Conservation (phyloP, 768 basidiomycete genomes). For the Jaapia argillacea region DNA sequence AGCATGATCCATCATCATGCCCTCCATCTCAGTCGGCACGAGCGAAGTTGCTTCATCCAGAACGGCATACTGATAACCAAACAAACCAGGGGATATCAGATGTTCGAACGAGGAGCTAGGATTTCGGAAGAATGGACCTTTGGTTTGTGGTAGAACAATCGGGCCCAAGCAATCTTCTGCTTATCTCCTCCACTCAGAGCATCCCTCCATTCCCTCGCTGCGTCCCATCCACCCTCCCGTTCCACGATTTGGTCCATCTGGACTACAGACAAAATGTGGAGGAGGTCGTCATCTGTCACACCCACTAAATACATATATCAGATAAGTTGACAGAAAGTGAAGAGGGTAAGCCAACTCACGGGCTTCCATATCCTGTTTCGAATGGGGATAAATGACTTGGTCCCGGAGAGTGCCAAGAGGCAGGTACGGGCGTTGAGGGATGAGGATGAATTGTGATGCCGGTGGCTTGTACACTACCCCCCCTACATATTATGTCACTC, state of each 20-base stretch:
- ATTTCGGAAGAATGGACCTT: slow-evolving; percentile 51
- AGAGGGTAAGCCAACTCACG: no score
- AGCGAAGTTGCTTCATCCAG: slow-evolving; percentile 95
- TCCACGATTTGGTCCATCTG: slow-evolving; percentile 83
- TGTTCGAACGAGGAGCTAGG: not conserved
- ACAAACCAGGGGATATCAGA: slow-evolving; percentile 3
- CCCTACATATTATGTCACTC: slow-evolving; percentile 16
- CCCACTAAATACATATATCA: slow-evolving; percentile 34
- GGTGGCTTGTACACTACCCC: slow-evolving; percentile 87
- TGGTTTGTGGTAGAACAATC: slow-evolving; percentile 91
- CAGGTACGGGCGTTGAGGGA: slow-evolving; percentile 95
- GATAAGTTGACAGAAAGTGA: no score
- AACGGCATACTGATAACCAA: slow-evolving; percentile 69
- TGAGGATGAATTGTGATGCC: slow-evolving; percentile 82
- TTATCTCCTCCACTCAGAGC: slow-evolving; percentile 92
- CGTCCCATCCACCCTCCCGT: slow-evolving; percentile 95
- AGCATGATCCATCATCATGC: slow-evolving; percentile 90
- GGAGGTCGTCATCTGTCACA: slow-evolving; percentile 64
- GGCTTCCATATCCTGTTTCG: slow-evolving; percentile 64
- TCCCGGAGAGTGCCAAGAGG: slow-evolving; percentile 89
- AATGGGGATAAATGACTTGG: slow-evolving; percentile 94
- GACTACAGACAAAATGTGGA: slow-evolving; percentile 62
- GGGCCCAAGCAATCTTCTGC: slow-evolving; percentile 95
- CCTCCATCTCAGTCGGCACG: slow-evolving; percentile 89
- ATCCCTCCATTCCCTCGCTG: slow-evolving; percentile 87